Evolutionary conservation across 2,329 filamentous ascomycete genomes (phyloP).

Genomic region (Alternaria gansuensis): DNA sequence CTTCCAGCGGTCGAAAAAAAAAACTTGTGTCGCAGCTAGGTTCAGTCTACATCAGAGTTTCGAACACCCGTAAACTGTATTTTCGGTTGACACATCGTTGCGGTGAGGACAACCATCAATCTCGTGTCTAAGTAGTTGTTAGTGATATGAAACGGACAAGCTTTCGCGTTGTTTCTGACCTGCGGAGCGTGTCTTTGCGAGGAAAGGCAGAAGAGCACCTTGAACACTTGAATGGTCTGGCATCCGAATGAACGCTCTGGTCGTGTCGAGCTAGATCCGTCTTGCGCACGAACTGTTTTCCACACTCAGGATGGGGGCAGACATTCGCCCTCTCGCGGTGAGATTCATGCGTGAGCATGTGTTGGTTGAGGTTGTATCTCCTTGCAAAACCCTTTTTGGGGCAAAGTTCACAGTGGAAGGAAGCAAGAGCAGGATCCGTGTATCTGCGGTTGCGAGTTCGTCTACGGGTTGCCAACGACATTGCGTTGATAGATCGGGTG

Average conservation of each 20-base stretch:
- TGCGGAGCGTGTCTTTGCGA: conserved; percentile 81
- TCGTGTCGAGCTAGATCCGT: conserved; percentile 74
- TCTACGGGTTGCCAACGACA: conserved; percentile 13
- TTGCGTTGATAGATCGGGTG: conserved; percentile 11
- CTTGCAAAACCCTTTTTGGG: conserved; percentile 78
- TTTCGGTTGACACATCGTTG: conserved; percentile 18
- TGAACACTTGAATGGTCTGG: conserved; percentile 73
- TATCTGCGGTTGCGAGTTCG: conserved; percentile 28
- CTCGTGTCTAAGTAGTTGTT: conserved; percentile 68
- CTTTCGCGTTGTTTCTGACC: conserved; percentile 62
- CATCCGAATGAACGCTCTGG: conserved; percentile 74
- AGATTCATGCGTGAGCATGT: conserved; percentile 84
- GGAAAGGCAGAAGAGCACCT: conserved; percentile 77
- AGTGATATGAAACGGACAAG: conserved; percentile 19
- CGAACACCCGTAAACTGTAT: conserved; percentile 13
- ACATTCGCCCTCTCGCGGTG: conserved; percentile 74
- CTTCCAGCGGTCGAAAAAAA: conserved; percentile 5
- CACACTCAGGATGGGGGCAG: conserved; percentile 72
- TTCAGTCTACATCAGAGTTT: conserved; percentile 15
- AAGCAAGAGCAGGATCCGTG: conserved; percentile 44
- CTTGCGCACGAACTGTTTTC: conserved; percentile 80
- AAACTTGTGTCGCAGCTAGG: conserved; percentile 22
- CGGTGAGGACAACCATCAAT: conserved; percentile 78
- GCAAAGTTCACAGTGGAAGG: conserved; percentile 75
- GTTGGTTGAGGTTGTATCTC: conserved; percentile 86